phyloP scores from a whole-genome alignment of 2,329 filamentous ascomycete species.

The Xylariales sp. region DNA sequence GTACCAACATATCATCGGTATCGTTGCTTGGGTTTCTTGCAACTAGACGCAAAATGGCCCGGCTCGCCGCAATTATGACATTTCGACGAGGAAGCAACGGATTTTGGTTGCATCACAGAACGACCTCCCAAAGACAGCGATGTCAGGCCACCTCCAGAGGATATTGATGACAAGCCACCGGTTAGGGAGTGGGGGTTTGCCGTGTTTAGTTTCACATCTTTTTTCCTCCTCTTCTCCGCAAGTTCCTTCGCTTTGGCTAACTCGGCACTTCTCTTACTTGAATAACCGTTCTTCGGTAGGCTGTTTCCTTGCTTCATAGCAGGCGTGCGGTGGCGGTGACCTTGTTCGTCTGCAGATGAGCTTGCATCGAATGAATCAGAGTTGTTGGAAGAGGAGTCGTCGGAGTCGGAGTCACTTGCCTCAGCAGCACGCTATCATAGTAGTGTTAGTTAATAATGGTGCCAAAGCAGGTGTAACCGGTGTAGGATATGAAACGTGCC shows the following conservation, averaged over 20 bases:
- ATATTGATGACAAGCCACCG: slow-evolving; percentile 51
- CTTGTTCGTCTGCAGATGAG: slow-evolving; percentile 1
- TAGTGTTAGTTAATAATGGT: slow-evolving; percentile 30
- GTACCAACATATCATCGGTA: slow-evolving; percentile 4
- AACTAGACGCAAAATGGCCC: slow-evolving; percentile 7
- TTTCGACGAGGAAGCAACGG: slow-evolving; percentile 3
- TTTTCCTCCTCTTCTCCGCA: slow-evolving; percentile 57
- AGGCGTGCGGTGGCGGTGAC: slow-evolving; percentile 14
- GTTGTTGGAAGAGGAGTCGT: slow-evolving; percentile 30
- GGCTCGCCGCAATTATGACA: slow-evolving; percentile 10
- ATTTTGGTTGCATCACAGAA: slow-evolving; percentile 1
- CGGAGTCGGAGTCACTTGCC: slow-evolving; percentile 26
- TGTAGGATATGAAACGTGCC: slow-evolving; percentile 13
- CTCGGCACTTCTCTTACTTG: slow-evolving; percentile 41
- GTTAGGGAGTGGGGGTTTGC: slow-evolving; percentile 14
- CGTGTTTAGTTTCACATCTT: slow-evolving; percentile 62
- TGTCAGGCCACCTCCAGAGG: slow-evolving; percentile 32
- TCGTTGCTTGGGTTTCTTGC: slow-evolving; percentile 6
- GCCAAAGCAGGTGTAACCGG: background rate
- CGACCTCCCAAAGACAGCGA: slow-evolving; percentile 22
- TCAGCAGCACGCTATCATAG: slow-evolving; percentile 26
- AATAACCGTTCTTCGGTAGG: slow-evolving; percentile 38
- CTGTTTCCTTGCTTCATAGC: background rate
- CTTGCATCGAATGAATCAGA: slow-evolving; percentile 17
- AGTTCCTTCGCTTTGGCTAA: slow-evolving; percentile 44